Base-by-base conservation (phyloP, 345 rosid species). In the Acer yangbiense region DNA sequence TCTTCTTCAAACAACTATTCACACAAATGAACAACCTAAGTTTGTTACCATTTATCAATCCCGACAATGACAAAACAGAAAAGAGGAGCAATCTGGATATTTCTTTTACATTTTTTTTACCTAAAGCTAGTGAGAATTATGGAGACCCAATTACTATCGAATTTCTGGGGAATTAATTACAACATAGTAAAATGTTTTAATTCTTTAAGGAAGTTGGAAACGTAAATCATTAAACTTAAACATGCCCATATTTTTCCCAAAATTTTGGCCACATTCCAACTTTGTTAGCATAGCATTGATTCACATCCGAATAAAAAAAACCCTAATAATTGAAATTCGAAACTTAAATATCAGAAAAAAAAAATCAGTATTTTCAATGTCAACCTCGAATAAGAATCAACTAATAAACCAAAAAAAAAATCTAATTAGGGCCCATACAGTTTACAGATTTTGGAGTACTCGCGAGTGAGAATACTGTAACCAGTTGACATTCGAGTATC, bases 401-500 rank as follows among this genome's bases (percentile, higher is more conserved):
- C 18, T 4, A 0, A 27, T 14, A 20, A 62, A 23, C 25, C 25
- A 69, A 1, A 62, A 8, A 2, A 54, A 21, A 54, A 6, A 55
- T 27, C 6, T 18, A 32, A 48, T 21, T 12, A 79, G 25, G 23
- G 13, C 6, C 70, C 90, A 23, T 78, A 97, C 99, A 94, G 82
- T 82, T 90, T 83, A 83, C 85, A 88, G 72, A 94, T 87, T 87
- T 97, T 93, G 72, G 98, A 97, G 90, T 92, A 93, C 32, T 97
- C 98, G 54, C 99, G 94, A 64, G 89, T 85, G 74, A 94, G 95
- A 72, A 97, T 91, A 80, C 80, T 93, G 89, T 94, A 97, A 60
- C 99, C 98, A 2, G 92, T 89, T 57, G 96, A 94, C 98, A 97
- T 89, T n/a, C 98, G 90, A 65, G 98, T 94, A 81, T 97, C 99